Evolutionary conservation across 257 asterid genomes (phyloP).

Genomic region (Capsicum rhomboideum): DNA sequence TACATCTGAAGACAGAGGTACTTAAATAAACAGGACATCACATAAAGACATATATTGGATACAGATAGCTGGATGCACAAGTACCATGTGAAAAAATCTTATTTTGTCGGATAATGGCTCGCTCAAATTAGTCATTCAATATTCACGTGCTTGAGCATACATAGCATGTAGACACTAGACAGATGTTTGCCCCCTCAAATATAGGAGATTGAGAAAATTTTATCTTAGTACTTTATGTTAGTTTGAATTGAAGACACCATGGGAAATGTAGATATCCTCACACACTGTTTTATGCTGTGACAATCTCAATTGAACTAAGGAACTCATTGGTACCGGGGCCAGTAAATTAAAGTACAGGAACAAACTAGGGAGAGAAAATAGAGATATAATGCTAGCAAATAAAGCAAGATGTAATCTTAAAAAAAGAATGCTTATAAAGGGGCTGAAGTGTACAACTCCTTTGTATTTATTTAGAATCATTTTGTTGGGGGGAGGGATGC

Average conservation of each 20-base stretch:
- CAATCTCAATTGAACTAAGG: neutral
- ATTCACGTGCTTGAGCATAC: neutral
- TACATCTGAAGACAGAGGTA: neutral
- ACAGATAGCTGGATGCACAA: neutral
- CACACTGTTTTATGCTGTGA: neutral
- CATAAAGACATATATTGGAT: neutral
- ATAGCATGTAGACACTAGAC: neutral
- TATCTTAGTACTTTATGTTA: neutral
- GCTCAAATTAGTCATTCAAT: neutral
- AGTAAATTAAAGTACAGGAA: neutral
- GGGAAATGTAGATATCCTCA: neutral
- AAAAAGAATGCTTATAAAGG: neutral
- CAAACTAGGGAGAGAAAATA: neutral
- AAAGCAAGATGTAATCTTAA: neutral
- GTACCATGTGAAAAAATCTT: neutral
- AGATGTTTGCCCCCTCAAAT: neutral
- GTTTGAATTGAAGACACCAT: neutral
- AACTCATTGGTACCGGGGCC: neutral
- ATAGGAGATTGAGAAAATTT: neutral
- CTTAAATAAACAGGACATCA: neutral
- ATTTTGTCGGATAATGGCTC: neutral
- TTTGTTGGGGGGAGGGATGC: neutral
- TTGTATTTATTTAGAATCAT: neutral
- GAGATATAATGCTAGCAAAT: neutral
- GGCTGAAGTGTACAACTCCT: neutral